These are phyloP conservation scores for Puccinia horiana DNA, from an alignment of 1,284 basidiomycete species.

Conservation along the genomic window DNA sequence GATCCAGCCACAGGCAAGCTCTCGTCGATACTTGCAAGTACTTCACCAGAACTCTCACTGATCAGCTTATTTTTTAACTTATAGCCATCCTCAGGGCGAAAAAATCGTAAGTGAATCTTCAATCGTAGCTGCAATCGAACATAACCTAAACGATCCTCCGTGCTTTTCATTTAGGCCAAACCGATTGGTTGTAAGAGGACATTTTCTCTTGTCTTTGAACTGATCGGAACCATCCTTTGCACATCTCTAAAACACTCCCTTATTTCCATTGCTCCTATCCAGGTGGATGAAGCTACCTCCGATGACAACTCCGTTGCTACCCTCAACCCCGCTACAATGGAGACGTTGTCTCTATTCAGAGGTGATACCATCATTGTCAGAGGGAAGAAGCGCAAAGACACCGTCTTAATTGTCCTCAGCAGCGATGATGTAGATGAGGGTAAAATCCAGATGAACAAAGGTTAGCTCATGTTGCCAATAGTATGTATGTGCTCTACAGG, in stretches of 20 bases:
- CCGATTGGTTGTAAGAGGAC: conserved; percentile 35
- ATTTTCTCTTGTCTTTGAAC: neutral
- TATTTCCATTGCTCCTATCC: neutral
- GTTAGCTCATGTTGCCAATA: conserved; percentile 55
- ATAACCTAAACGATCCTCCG: conserved; percentile 8
- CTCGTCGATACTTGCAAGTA: neutral
- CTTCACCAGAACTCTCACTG: neutral
- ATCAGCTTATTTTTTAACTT: neutral
- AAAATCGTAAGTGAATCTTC: conserved; percentile 43
- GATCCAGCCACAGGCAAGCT: conserved; percentile 44
- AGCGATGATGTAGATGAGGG: conserved; percentile 96
- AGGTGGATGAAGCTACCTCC: conserved; percentile 58
- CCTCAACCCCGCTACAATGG: conserved; percentile 95
- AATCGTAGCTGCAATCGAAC: neutral
- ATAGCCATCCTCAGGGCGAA: conserved; percentile 47
- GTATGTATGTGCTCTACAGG: neutral
- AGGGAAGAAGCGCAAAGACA: conserved; percentile 58
- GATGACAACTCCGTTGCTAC: conserved; percentile 73
- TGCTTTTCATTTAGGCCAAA: conserved; percentile 35
- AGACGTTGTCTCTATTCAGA: conserved; percentile 86
- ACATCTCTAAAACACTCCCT: neutral
- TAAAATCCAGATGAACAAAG: conserved; percentile 96
- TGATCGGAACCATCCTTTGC: neutral
- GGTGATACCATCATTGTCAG: conserved; percentile 90
- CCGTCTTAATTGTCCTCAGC: conserved; percentile 87